These are phyloP conservation scores for Yamadazyma nakazawae DNA, from an alignment of 805 yeast genomes.

Conservation along the genomic window DNA sequence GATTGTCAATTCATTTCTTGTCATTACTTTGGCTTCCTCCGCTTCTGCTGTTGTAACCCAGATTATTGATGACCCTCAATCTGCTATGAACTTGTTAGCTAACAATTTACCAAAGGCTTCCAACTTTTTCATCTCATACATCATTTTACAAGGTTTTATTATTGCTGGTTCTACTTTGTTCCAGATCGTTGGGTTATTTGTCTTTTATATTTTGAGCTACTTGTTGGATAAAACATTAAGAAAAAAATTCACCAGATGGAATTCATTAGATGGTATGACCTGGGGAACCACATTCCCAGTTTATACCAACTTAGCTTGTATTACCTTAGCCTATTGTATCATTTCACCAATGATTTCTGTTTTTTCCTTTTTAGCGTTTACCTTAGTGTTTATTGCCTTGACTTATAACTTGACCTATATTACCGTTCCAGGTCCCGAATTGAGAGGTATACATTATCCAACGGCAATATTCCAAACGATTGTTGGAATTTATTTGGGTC, in stretches of 20 bases:
- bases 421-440: slow-evolving; percentile 62
- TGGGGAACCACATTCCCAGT: slow-evolving; percentile 84
- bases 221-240: slow-evolving; percentile 62
- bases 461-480: slow-evolving; percentile 85
- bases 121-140: slow-evolving; percentile 67
- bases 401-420: slow-evolving; percentile 76
- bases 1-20: slow-evolving; percentile 67
- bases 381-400: slow-evolving; percentile 71
- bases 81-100: slow-evolving; percentile 59
- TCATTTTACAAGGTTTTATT: slow-evolving; percentile 65
- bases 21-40: slow-evolving; percentile 68
- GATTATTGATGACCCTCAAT: slow-evolving; percentile 55
- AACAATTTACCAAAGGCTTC: slow-evolving; percentile 69
- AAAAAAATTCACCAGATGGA: slow-evolving; percentile 62
- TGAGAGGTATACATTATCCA: slow-evolving; percentile 82
- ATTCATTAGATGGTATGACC: slow-evolving; percentile 46
- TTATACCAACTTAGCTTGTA: slow-evolving; percentile 67
- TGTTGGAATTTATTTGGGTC: slow-evolving; percentile 84
- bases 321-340: slow-evolving; percentile 62
- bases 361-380: slow-evolving; percentile 70
- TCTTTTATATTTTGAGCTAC: slow-evolving; percentile 57
- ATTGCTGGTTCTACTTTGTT: slow-evolving; percentile 62
- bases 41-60: slow-evolving; percentile 65
- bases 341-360: slow-evolving; percentile 80
- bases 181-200: slow-evolving; percentile 56